phyloP scores from a whole-genome alignment of 345 rosid species.

The Acer saccharum region DNA sequence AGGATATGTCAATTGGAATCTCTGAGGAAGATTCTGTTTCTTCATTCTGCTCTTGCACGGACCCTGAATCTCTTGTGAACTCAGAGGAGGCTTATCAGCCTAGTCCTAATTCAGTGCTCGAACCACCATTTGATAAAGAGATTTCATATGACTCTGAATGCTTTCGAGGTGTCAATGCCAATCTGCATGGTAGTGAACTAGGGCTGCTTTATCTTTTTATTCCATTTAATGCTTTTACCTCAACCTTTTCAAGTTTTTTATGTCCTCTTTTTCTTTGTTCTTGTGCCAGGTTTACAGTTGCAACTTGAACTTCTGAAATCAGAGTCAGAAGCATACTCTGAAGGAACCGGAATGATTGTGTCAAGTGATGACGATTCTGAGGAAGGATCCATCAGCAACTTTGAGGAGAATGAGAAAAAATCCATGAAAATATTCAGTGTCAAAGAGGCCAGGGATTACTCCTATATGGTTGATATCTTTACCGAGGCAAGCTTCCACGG shows the following conservation, averaged over 20 bases:
- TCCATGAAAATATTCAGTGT: constrained; percentile 20
- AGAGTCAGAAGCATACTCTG: constrained; percentile 54
- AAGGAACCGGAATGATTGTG: constrained; percentile 54
- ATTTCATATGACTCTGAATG: constrained; percentile 31
- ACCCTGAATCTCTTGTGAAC: constrained; percentile 49
- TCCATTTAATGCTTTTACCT: neutral
- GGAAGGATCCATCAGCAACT: constrained; percentile 25
- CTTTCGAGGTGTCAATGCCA: constrained; percentile 24
- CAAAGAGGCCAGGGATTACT: constrained; percentile 59
- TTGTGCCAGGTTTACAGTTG: constrained; percentile 38
- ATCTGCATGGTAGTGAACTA: constrained; percentile 46
- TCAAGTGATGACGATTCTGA: constrained; percentile 61
- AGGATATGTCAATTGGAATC: constrained; percentile 31
- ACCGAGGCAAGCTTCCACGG: constrained; percentile 53
- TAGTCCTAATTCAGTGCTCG: constrained; percentile 88
- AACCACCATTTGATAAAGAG: constrained; percentile 41
- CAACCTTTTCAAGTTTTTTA: constrained; percentile 4
- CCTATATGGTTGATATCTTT: constrained; percentile 66
- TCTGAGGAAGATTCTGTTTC: constrained; percentile 44
- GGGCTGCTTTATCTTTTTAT: neutral
- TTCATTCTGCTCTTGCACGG: constrained; percentile 40
- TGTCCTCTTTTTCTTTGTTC: neutral
- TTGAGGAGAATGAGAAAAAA: constrained; percentile 38
- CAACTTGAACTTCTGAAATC: constrained; percentile 55
- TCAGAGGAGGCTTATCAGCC: constrained; percentile 61